A percentile compares a stretch with the other conserved stretches of the same genome.
These are phyloP conservation scores for Dioszegia crocea DNA, from an alignment of 768 basidiomycete species.

Conservation along the genomic window DNA sequence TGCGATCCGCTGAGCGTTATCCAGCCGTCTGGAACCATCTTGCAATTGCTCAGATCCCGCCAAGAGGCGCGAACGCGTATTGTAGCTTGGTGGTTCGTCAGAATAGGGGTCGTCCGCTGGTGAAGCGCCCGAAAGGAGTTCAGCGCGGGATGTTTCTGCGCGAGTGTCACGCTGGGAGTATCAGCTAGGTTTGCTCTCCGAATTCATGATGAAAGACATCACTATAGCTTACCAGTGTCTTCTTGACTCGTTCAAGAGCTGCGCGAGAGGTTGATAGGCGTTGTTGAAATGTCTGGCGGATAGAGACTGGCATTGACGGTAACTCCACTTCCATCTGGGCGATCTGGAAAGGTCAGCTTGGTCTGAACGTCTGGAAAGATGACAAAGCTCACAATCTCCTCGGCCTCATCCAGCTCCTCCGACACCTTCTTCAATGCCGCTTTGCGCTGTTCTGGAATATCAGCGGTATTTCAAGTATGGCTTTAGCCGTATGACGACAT, in stretches of 20 bases:
- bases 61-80: constrained; percentile 64
- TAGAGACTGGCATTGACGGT: constrained; percentile 82
- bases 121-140: constrained; percentile 60
- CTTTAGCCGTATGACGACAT: background rate
- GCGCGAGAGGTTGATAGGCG: constrained; percentile 72
- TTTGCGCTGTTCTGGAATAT: constrained; percentile 71
- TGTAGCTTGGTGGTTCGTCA: constrained; percentile 56
- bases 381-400: constrained; percentile 93
- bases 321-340: constrained; percentile 99
- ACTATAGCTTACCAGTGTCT: constrained; percentile 53
- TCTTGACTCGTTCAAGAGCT: constrained; percentile 73
- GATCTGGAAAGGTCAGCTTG: constrained; percentile 56
- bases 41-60: constrained; percentile 72
- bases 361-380: too few relatives aligned
- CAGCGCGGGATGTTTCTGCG: constrained; percentile 65
- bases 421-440: constrained; percentile 75
- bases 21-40: constrained; percentile 71
- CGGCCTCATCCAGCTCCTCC: constrained; percentile 96
- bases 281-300: constrained; percentile 69
- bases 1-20: constrained; percentile 86
- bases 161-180: constrained; percentile 62
- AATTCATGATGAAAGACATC: constrained; percentile 4
- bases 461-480: background rate
- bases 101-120: constrained; percentile 63
- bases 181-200: too few relatives aligned